Base-by-base conservation (phyloP, 768 basidiomycete species). In the Tremella mesenterica region DNA sequence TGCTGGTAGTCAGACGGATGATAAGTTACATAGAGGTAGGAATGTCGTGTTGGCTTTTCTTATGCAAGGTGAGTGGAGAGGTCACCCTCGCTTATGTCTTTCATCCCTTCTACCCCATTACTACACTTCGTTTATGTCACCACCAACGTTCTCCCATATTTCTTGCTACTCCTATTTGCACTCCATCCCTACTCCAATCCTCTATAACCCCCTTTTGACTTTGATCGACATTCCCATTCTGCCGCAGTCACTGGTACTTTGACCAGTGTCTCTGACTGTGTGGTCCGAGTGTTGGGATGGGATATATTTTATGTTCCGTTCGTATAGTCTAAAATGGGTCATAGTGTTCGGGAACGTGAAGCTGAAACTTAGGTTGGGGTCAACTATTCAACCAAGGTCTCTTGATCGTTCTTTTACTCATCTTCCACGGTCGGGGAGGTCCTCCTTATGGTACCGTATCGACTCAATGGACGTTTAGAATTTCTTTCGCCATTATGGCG, bases 11-110 rank as follows among this genome's bases (percentile, higher is more conserved):
- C 65, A 72, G 30, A 64, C 63, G 28, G 74, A 76, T 45, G 76
- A 76, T 58, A 71, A 75, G 43, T 61, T 77, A 0, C 75, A 76
- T 58, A 59, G 75, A 51, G 75, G 75, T 6, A 59, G 75, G 39
- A 75, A 74, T 56, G 73, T 75, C 59, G 74, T 74, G 18, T 62
- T 75, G 20, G 71, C 75, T 3, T 76, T 76, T 70, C 59, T 76
- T 27, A 75, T 76, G 74, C 75, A 76, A 45, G 66, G 65, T 64
- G 48, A 52, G 61, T 54, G 21, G 34, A 12, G 12, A 9, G 6
- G 28, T 12, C 4, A 20, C 9, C 13, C 14, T 21, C 4, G 20
- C 18, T 23, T 21, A 7, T 16, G 7, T 12, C 43, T 12, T 12
- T 16, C 44, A 45, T 23, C 8, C 14, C 18, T 45, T 20, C 16